Conservation (phyloP, 164 flowering plant genomes). For the Tetrastigma voinierianum region DNA sequence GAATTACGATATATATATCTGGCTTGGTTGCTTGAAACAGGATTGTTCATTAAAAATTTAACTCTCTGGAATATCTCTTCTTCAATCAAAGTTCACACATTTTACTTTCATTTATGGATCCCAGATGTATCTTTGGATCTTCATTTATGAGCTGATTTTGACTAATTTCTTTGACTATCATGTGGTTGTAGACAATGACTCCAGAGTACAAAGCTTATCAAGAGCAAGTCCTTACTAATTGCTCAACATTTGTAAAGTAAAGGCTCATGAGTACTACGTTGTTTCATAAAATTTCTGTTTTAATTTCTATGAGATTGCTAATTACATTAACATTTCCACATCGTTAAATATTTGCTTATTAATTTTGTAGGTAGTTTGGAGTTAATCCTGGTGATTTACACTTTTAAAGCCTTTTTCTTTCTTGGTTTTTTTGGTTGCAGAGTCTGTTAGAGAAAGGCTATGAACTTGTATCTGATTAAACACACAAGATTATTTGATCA, state of each 20-base stretch:
- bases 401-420: too few species aligned
- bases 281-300: background rate
- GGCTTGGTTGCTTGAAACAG: conserved; percentile 99
- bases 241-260: conserved; percentile 83
- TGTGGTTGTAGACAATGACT: conserved; percentile 72
- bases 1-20: conserved; percentile 97
- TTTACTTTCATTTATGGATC: too few species aligned
- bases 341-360: background rate
- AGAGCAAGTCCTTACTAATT: conserved; percentile 91
- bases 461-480: conserved; percentile 96
- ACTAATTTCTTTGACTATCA: background rate
- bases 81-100: too few species aligned
- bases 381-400: background rate
- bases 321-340: background rate
- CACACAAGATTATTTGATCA: conserved; percentile 93
- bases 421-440: conserved; percentile 35
- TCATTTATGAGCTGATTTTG: background rate
- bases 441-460: conserved; percentile 60
- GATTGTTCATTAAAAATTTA: conserved; percentile 24
- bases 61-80: background rate
- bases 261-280: background rate
- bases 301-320: too few species aligned
- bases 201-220: conserved; percentile 94
- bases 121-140: too few species aligned
- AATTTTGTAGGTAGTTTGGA: background rate